A percentile compares a stretch with the other conserved stretches of the same genome.
These are phyloP conservation scores for Prunus davidiana DNA, from an alignment of 306 rosid species.

Conservation along the genomic window DNA sequence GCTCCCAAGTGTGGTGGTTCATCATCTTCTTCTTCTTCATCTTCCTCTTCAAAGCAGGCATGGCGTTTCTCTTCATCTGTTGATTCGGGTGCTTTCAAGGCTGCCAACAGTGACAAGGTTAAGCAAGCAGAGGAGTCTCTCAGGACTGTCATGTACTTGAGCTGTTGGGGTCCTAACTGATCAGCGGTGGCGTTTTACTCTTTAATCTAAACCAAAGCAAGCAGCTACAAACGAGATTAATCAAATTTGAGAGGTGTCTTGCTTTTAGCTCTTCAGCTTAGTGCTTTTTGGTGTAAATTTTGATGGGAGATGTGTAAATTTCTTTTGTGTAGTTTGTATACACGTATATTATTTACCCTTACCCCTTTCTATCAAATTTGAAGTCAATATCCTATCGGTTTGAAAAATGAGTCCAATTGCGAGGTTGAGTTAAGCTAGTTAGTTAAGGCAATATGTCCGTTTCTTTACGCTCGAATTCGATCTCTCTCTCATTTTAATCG, in stretches of 20 bases:
- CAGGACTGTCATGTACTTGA: conserved; percentile 70
- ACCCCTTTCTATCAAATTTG: too few relatives aligned
- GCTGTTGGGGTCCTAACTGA: conserved; percentile 74
- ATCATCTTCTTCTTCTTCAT: conserved; percentile 9
- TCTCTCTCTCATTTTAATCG: too few relatives aligned
- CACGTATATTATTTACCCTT: neutral
- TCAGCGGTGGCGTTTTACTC: neutral
- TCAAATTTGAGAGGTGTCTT: too few relatives aligned
- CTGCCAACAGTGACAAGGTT: conserved; percentile 2
- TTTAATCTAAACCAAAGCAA: neutral
- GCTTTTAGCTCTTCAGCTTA: too few relatives aligned
- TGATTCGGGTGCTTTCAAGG: conserved; percentile 23
- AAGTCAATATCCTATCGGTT: too few relatives aligned
- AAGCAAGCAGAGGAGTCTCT: conserved; percentile 70
- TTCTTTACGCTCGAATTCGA: too few relatives aligned
- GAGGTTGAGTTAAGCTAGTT: too few relatives aligned
- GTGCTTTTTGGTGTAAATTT: neutral
- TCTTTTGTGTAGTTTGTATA: neutral
- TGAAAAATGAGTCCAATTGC: too few relatives aligned
- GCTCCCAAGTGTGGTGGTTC: conserved; percentile 47
- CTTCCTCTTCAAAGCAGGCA: conserved; percentile 38
- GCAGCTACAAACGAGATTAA: too few relatives aligned
- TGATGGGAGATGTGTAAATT: neutral
- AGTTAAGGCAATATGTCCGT: too few relatives aligned
- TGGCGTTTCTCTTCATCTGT: conserved; percentile 25